Conservation (phyloP, 1,139 yeast genomes). For the Entelexis sorbosivorans region DNA sequence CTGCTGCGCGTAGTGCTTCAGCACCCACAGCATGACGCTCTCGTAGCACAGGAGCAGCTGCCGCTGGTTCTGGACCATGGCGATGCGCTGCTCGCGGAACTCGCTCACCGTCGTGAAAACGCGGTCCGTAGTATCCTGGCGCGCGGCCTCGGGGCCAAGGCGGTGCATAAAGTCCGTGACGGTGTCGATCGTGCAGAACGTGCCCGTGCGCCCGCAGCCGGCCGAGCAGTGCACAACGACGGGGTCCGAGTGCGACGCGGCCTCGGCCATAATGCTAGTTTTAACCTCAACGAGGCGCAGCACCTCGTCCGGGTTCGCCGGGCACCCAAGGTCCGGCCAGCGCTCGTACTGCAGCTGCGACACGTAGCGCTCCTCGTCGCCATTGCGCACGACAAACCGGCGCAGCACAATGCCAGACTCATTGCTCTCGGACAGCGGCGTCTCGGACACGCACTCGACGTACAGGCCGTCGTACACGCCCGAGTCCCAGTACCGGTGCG, state of each 20-base stretch:
- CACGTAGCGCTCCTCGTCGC: slow-evolving; percentile 28
- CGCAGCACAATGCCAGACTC: slow-evolving; percentile 23
- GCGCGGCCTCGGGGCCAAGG: slow-evolving; percentile 11
- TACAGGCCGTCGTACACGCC: slow-evolving; percentile 26
- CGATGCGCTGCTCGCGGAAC: slow-evolving; percentile 58
- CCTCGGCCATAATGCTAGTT: slow-evolving; percentile 22
- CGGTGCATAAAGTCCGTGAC: slow-evolving; percentile 35
- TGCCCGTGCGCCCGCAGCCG: slow-evolving; percentile 89
- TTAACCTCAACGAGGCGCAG: slow-evolving; percentile 45
- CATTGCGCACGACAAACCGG: slow-evolving; percentile 18
- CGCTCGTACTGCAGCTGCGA: slow-evolving; percentile 58
- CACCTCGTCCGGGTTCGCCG: slow-evolving; percentile 44
- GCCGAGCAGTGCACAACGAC: slow-evolving; percentile 77
- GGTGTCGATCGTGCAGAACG: slow-evolving; percentile 66
- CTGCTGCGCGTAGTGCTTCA: slow-evolving; percentile 9
- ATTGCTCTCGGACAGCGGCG: slow-evolving; percentile 3
- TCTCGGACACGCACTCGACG: not conserved
- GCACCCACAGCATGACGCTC: slow-evolving; percentile 29
- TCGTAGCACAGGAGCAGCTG: slow-evolving; percentile 70
- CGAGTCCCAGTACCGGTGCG: slow-evolving; percentile 47
- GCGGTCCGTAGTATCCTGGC: slow-evolving; percentile 36
- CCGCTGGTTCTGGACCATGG: slow-evolving; percentile 73
- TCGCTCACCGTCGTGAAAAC: slow-evolving; percentile 47
- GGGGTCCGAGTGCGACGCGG: not conserved
- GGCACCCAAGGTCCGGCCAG: slow-evolving; percentile 80